Evolutionary conservation across 2,329 filamentous ascomycete species (phyloP).

Genomic region (Ophiocordyceps camponoti-rufipedis): DNA sequence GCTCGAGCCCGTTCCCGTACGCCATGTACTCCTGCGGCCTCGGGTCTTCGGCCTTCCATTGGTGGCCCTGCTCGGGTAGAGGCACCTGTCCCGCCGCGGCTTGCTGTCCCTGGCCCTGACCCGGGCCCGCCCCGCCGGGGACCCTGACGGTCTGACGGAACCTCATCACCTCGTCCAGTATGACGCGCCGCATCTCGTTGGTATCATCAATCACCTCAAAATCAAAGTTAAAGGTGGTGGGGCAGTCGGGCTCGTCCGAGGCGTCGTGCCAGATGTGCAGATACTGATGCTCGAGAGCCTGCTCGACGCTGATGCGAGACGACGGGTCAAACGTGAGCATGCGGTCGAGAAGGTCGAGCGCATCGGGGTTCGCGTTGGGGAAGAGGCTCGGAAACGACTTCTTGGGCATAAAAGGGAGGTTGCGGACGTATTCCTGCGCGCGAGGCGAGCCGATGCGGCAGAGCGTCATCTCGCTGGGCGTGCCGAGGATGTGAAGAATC

Average conservation of each 20-base stretch:
- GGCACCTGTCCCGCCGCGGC: slow-evolving; percentile 26
- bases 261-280: slow-evolving; percentile 97
- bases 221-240: slow-evolving; percentile 90
- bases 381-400: slow-evolving; percentile 78
- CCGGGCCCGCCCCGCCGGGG: slow-evolving; percentile 17
- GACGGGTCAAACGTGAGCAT: slow-evolving; percentile 97
- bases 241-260: slow-evolving; percentile 85
- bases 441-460: slow-evolving; percentile 85
- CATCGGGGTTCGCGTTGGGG: slow-evolving; percentile 87
- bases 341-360: slow-evolving; percentile 82
- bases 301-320: slow-evolving; percentile 81
- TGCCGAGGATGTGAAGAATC: slow-evolving; percentile 94
- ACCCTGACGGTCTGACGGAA: slow-evolving; percentile 53
- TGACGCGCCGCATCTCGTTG: slow-evolving; percentile 89
- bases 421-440: slow-evolving; percentile 95
- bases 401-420: slow-evolving; percentile 89
- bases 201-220: slow-evolving; percentile 98
- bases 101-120: slow-evolving; percentile 17
- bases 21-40: slow-evolving; percentile 38
- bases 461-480: slow-evolving; percentile 87
- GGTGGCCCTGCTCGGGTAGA: slow-evolving; percentile 28
- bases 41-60: slow-evolving; percentile 43
- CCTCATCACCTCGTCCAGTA: slow-evolving; percentile 76
- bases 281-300: slow-evolving; percentile 91
- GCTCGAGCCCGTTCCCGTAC: slow-evolving; percentile 33